These are phyloP conservation scores for Cladophialophora yegresii DNA, from an alignment of 2,329 filamentous ascomycete genomes.

Conservation along the genomic window DNA sequence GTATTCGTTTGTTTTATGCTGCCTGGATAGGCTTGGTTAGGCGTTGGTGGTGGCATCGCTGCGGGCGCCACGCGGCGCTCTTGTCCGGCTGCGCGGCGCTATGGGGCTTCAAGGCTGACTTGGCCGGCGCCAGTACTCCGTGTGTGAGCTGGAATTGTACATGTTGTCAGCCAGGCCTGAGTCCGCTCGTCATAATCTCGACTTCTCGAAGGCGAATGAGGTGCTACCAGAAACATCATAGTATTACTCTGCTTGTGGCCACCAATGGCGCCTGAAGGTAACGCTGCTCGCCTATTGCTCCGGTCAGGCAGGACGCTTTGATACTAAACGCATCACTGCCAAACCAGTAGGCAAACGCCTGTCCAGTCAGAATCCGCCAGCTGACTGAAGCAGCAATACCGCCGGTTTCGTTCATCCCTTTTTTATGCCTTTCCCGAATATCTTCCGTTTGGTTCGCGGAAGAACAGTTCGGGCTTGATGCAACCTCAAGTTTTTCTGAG, in stretches of 20 bases:
- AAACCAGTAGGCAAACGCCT: background rate
- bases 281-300: background rate
- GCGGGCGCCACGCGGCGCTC: slow-evolving; percentile 20
- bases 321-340: background rate
- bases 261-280: background rate
- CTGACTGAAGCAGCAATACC: slow-evolving; percentile 21
- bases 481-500: slow-evolving; percentile 22
- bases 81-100: slow-evolving; percentile 13
- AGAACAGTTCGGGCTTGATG: slow-evolving; percentile 14
- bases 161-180: background rate
- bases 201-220: background rate
- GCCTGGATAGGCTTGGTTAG: slow-evolving; percentile 6
- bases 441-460: slow-evolving; percentile 12
- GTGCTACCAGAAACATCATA: background rate
- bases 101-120: slow-evolving; percentile 9
- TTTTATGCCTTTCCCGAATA: background rate
- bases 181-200: background rate
- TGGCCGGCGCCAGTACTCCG: background rate
- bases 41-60: slow-evolving; percentile 6
- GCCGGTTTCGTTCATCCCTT: slow-evolving; percentile 10
- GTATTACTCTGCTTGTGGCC: background rate
- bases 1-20: background rate
- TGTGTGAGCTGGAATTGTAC: slow-evolving; percentile 5
- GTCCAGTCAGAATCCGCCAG: background rate
- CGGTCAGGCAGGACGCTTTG: too few species aligned